Conservation (phyloP, 257 asterid genomes). For the Penstemon barbatus region DNA sequence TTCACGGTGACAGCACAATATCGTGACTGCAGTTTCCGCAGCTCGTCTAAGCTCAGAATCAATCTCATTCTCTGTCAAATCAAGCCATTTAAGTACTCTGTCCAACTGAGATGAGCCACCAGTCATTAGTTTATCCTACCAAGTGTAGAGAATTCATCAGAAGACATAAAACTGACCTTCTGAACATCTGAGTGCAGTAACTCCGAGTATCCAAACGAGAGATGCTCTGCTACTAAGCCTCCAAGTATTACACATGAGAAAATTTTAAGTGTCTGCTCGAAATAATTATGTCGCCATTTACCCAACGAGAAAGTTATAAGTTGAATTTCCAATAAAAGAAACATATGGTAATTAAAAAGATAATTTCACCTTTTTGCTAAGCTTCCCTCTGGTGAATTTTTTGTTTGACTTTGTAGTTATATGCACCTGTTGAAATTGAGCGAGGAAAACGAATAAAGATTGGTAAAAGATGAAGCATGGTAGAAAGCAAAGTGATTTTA, state of each 20-base stretch:
- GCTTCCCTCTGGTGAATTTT: slow-evolving; percentile 34
- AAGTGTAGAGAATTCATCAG: not conserved
- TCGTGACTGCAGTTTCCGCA: slow-evolving; percentile 40
- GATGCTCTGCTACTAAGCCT: slow-evolving; percentile 68
- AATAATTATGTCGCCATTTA: not conserved
- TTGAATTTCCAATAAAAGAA: not conserved
- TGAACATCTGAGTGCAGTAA: slow-evolving; percentile 66
- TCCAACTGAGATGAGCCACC: slow-evolving; percentile 42
- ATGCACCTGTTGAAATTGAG: slow-evolving; percentile 42
- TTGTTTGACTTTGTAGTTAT: slow-evolving; percentile 28
- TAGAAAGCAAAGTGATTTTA: not conserved
- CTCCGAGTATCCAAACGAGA: slow-evolving; percentile 63
- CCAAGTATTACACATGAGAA: slow-evolving; percentile 58
- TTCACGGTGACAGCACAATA: slow-evolving; percentile 39
- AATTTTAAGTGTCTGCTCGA: slow-evolving; percentile 41
- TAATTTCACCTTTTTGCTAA: slow-evolving; percentile 41
- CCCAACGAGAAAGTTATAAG: not conserved
- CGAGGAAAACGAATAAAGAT: not conserved
- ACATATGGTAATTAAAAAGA: not conserved
- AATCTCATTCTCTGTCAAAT: slow-evolving; percentile 36
- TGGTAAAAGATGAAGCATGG: not conserved
- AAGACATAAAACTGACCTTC: slow-evolving; percentile 45
- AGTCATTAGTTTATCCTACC: slow-evolving; percentile 6
- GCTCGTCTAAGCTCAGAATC: slow-evolving; percentile 44
- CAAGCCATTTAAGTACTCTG: slow-evolving; percentile 49